Percentiles rank a stretch among this genome's conserved stretches.
Evolutionary conservation across 495 filamentous ascomycete genomes (phyloP).

Genomic region (Penicillium verhagenii): DNA sequence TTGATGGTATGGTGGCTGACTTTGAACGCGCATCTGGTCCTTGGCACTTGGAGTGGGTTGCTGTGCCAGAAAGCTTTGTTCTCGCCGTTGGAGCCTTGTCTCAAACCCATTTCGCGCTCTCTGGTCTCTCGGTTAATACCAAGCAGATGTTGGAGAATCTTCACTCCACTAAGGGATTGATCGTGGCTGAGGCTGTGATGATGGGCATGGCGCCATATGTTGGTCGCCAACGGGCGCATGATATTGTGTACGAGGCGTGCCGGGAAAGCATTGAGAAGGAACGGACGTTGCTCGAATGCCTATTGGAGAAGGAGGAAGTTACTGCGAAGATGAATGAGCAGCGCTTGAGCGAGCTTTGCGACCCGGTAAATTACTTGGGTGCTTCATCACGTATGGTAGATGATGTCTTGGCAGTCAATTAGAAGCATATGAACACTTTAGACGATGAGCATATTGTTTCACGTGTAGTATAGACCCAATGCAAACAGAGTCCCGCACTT

Average conservation of each 20-base stretch:
- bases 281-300: slow-evolving; percentile 31
- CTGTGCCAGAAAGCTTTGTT: slow-evolving; percentile 45
- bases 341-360: slow-evolving; percentile 41
- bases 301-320: slow-evolving; percentile 40
- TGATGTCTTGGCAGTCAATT: slow-evolving; percentile 41
- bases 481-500: too few species aligned
- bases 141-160: slow-evolving; percentile 43
- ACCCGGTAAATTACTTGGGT: slow-evolving; percentile 52
- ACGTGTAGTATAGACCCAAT: too few species aligned
- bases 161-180: slow-evolving; percentile 39
- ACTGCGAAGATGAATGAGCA: slow-evolving; percentile 36
- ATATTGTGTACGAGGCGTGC: slow-evolving; percentile 48
- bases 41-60: slow-evolving; percentile 51
- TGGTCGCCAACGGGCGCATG: slow-evolving; percentile 45
- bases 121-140: slow-evolving; percentile 41
- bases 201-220: slow-evolving; percentile 46
- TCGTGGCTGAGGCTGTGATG: slow-evolving; percentile 53
- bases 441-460: too few species aligned
- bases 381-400: slow-evolving; percentile 50
- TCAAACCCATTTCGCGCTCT: slow-evolving; percentile 42
- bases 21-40: slow-evolving; percentile 49
- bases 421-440: neutral
- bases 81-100: slow-evolving; percentile 40
- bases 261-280: slow-evolving; percentile 40
- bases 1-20: slow-evolving; percentile 49